Percentiles rank a stretch among this genome's conserved stretches.
Conservation (phyloP, 352 stramenopile genomes). For the Thalassiosira hispida region DNA sequence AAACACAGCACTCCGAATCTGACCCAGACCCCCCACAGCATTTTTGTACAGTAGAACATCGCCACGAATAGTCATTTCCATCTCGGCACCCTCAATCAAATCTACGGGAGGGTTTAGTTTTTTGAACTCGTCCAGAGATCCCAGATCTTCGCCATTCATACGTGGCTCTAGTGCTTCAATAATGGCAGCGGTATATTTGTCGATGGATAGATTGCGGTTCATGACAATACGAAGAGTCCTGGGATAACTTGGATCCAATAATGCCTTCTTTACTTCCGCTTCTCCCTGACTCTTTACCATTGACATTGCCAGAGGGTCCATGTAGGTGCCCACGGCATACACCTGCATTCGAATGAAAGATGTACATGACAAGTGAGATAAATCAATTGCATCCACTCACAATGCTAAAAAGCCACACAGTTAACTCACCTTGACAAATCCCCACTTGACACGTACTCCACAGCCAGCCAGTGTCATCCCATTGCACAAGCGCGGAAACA, state of each 20-base stretch:
- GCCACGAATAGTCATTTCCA: slow-evolving; percentile 85
- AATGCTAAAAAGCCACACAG: background rate
- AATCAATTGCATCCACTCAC: no score
- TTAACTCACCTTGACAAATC: slow-evolving; percentile 79
- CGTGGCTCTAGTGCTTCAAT: slow-evolving; percentile 82
- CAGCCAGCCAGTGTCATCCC: slow-evolving; percentile 70
- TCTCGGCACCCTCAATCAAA: slow-evolving; percentile 80
- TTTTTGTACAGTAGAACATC: slow-evolving; percentile 83
- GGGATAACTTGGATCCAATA: slow-evolving; percentile 81
- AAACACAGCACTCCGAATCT: slow-evolving; percentile 76
- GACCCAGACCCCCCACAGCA: slow-evolving; percentile 71
- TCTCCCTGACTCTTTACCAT: slow-evolving; percentile 65
- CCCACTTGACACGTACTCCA: slow-evolving; percentile 83
- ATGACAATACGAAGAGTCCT: slow-evolving; percentile 85
- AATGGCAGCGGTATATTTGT: slow-evolving; percentile 84
- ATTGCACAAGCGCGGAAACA: slow-evolving; percentile 81
- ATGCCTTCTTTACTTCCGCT: slow-evolving; percentile 59
- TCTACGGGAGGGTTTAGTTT: slow-evolving; percentile 80
- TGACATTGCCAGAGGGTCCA: slow-evolving; percentile 79
- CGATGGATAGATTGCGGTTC: slow-evolving; percentile 77
- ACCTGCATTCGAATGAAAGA: slow-evolving; percentile 43
- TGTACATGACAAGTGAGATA: background rate
- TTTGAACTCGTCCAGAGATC: slow-evolving; percentile 83
- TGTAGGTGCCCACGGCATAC: slow-evolving; percentile 81
- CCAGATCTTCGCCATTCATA: slow-evolving; percentile 81